Percentiles rank a stretch among this genome's conserved stretches.
phyloP scores from a whole-genome alignment of 2,329 filamentous ascomycete genomes.

The Penicillium sp. region DNA sequence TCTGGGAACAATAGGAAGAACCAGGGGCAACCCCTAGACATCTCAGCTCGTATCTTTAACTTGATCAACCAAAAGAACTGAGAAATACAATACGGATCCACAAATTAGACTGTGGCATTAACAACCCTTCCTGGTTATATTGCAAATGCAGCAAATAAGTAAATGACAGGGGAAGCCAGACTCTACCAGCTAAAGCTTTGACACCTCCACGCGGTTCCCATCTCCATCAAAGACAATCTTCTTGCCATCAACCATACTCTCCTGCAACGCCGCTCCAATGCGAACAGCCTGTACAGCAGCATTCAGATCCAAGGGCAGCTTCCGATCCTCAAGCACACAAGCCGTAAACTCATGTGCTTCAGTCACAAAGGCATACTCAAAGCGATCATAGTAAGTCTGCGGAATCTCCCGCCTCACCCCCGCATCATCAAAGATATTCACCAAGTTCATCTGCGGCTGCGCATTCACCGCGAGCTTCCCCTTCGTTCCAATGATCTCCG shows the following conservation, averaged over 20 bases:
- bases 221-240: slow-evolving; percentile 60
- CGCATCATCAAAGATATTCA: slow-evolving; percentile 54
- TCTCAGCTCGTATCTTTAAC: too few species aligned
- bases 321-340: slow-evolving; percentile 55
- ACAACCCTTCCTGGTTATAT: too few species aligned
- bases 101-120: too few species aligned
- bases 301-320: slow-evolving; percentile 55
- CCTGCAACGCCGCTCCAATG: slow-evolving; percentile 61
- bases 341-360: slow-evolving; percentile 66
- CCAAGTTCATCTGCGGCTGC: slow-evolving; percentile 56
- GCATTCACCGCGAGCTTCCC: slow-evolving; percentile 63
- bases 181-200: slow-evolving; percentile 6
- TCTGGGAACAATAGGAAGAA: too few species aligned
- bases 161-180: too few species aligned
- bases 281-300: slow-evolving; percentile 57
- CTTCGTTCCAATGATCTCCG: slow-evolving; percentile 65
- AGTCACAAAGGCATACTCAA: slow-evolving; percentile 62
- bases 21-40: too few species aligned
- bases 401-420: slow-evolving; percentile 62
- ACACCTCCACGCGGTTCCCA: slow-evolving; percentile 47
- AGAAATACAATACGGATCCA: too few species aligned
- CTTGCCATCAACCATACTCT: slow-evolving; percentile 53
- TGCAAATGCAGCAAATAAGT: too few species aligned
- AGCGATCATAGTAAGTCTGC: slow-evolving; percentile 62
- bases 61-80: too few species aligned